Percentiles rank a stretch among this genome's conserved stretches.
Conservation (phyloP, 2,329 filamentous ascomycete species). For the Cladorrhinum sp. region DNA sequence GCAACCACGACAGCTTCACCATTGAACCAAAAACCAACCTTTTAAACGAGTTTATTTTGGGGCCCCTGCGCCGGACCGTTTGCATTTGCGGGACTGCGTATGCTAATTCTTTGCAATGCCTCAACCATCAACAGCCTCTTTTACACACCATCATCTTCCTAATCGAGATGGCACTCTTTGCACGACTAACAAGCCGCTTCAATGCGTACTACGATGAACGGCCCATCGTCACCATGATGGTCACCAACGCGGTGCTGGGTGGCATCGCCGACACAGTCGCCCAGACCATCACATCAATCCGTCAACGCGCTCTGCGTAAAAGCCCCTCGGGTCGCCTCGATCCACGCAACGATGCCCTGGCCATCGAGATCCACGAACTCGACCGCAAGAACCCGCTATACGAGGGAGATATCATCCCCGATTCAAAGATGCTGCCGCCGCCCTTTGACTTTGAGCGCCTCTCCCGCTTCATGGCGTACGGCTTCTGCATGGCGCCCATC, state of each 20-base stretch:
- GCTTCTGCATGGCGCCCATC: conserved; percentile 90
- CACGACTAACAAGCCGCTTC: conserved; percentile 79
- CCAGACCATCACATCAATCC: conserved; percentile 83
- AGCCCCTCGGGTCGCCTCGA: conserved; percentile 53
- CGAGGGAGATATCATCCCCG: conserved; percentile 64
- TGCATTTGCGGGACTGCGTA: not conserved
- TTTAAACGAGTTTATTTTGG: too few species aligned
- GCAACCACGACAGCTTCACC: not conserved
- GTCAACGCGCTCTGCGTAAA: conserved; percentile 63
- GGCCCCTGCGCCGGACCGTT: too few species aligned
- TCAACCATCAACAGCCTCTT: conserved; percentile 62
- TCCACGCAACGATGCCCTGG: conserved; percentile 66
- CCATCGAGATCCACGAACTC: conserved; percentile 85
- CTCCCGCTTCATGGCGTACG: conserved; percentile 94
- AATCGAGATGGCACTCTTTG: conserved; percentile 83
- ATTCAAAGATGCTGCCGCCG: conserved; percentile 63
- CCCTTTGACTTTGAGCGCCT: conserved; percentile 95
- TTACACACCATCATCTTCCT: conserved; percentile 81
- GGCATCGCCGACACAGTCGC: conserved; percentile 96
- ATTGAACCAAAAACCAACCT: not conserved
- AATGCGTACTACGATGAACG: conserved; percentile 91
- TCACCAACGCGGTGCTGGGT: conserved; percentile 93
- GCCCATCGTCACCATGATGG: conserved; percentile 96
- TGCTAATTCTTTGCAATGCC: conserved; percentile 22
- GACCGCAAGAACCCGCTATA: conserved; percentile 72